phyloP scores from a whole-genome alignment of 1,284 basidiomycete species.

The Marasmius oreades region DNA sequence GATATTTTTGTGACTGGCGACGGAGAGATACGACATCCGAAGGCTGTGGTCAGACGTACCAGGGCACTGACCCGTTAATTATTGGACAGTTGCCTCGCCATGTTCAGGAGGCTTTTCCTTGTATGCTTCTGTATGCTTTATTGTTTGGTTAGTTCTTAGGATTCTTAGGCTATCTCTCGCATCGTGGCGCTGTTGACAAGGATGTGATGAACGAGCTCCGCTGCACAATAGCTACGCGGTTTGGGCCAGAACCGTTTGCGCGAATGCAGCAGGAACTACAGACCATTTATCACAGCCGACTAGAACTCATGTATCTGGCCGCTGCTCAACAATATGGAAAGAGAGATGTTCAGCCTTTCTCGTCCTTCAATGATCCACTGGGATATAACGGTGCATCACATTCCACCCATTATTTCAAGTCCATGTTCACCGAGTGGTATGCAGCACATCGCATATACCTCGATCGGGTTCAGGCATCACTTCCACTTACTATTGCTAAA shows the following conservation, averaged over 20 bases:
- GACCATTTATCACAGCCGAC: constrained; percentile 1
- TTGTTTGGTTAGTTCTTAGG: neutral
- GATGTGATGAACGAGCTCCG: constrained; percentile 5
- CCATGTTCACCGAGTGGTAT: constrained; percentile 12
- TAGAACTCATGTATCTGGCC: constrained; percentile 11
- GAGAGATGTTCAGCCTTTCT: constrained; percentile 8
- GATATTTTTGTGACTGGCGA: constrained; percentile 7
- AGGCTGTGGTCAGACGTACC: constrained; percentile 9
- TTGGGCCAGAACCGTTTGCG: constrained; percentile 14
- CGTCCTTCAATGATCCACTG: constrained; percentile 2
- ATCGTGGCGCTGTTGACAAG: constrained; percentile 12
- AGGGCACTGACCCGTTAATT: constrained; percentile 10
- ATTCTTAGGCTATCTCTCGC: constrained; percentile 6
- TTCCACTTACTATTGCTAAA: constrained; percentile 4
- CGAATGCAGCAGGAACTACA: constrained; percentile 8
- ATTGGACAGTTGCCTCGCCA: constrained; percentile 8
- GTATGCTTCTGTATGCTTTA: neutral
- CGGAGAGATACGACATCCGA: neutral
- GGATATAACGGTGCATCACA: constrained; percentile 7
- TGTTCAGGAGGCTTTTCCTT: constrained; percentile 12
- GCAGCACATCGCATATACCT: constrained; percentile 7
- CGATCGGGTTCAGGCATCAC: constrained; percentile 12
- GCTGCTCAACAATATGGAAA: neutral
- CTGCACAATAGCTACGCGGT: constrained; percentile 6
- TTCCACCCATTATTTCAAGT: constrained; percentile 11